Percentiles rank a stretch among this genome's conserved stretches.
phyloP scores from a whole-genome alignment of 176 grass and related monocot species.

The Microstegium vimineum region DNA sequence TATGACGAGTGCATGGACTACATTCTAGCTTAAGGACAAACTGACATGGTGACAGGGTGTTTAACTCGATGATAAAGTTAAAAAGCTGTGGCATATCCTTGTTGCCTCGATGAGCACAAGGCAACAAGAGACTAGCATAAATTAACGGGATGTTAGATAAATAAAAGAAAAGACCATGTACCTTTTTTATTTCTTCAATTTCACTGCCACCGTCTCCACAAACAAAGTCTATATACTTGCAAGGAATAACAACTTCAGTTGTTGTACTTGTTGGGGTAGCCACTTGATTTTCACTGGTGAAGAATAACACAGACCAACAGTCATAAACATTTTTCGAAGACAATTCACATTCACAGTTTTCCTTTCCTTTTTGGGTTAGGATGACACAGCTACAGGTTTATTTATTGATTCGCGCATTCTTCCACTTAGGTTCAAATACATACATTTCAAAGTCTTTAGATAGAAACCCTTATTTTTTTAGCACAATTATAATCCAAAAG shows the following conservation, averaged over 20 bases:
- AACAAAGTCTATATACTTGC: conserved; percentile 50
- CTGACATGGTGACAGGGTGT: not conserved
- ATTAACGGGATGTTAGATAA: conserved; percentile 13
- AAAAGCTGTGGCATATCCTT: conserved; percentile 10
- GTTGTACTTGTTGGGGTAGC: conserved; percentile 41
- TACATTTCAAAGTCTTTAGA: not conserved
- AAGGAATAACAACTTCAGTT: conserved; percentile 61
- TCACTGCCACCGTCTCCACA: conserved; percentile 49
- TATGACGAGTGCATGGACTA: not conserved
- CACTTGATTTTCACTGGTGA: conserved; percentile 46
- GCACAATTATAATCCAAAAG: not conserved
- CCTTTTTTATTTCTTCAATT: conserved; percentile 60
- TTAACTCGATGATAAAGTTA: not conserved
- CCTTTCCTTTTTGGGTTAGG: not conserved
- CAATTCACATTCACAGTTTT: not conserved
- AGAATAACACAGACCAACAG: conserved; percentile 23
- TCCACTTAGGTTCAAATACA: not conserved
- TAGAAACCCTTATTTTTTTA: not conserved
- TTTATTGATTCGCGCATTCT: not conserved
- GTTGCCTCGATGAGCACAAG: conserved; percentile 8
- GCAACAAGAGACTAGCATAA: not conserved
- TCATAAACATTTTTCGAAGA: not conserved
- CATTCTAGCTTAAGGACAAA: conserved; percentile 7
- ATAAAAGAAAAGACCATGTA: conserved; percentile 24
- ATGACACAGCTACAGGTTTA: not conserved